Percentiles rank a stretch among this genome's conserved stretches.
These are phyloP conservation scores for Talaromyces albobiverticillius DNA, from an alignment of 2,329 filamentous ascomycete genomes.

Conservation along the genomic window DNA sequence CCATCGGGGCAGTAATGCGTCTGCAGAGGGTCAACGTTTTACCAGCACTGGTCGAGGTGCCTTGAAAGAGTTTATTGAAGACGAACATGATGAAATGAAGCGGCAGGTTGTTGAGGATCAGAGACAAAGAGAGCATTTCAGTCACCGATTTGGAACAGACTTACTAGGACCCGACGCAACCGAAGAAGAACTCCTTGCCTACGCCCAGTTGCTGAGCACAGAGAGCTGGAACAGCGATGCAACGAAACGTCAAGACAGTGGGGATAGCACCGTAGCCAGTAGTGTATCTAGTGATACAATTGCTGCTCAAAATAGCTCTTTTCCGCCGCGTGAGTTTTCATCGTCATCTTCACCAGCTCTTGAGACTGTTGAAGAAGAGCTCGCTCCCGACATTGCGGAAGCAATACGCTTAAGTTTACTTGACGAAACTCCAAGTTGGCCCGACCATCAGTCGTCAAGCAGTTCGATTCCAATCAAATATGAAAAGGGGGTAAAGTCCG, in stretches of 20 bases:
- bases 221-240: slow-evolving; percentile 54
- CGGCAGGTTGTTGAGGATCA: slow-evolving; percentile 65
- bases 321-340: slow-evolving; percentile 28
- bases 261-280: slow-evolving; percentile 37
- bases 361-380: slow-evolving; percentile 45
- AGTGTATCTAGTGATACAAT: slow-evolving; percentile 38
- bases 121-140: slow-evolving; percentile 68
- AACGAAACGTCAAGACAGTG: slow-evolving; percentile 43
- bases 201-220: slow-evolving; percentile 61
- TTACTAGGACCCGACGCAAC: slow-evolving; percentile 57
- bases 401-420: slow-evolving; percentile 57
- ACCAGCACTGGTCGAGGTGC: slow-evolving; percentile 64
- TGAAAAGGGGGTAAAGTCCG: slow-evolving; percentile 24
- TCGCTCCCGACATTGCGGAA: slow-evolving; percentile 60
- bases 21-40: slow-evolving; percentile 54
- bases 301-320: slow-evolving; percentile 29
- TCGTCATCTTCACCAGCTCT: slow-evolving; percentile 36
- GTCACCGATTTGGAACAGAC: slow-evolving; percentile 79
- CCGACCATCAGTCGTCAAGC: slow-evolving; percentile 15
- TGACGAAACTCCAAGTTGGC: slow-evolving; percentile 26
- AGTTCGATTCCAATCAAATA: slow-evolving; percentile 36
- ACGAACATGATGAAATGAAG: slow-evolving; percentile 78
- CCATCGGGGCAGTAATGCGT: slow-evolving; percentile 60
- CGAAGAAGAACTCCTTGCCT: slow-evolving; percentile 62
- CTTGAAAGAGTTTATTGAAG: slow-evolving; percentile 76